A percentile compares a stretch with the other conserved stretches of the same genome.
Conservation (phyloP, 768 basidiomycete species). For the Termitomyces sp. region DNA sequence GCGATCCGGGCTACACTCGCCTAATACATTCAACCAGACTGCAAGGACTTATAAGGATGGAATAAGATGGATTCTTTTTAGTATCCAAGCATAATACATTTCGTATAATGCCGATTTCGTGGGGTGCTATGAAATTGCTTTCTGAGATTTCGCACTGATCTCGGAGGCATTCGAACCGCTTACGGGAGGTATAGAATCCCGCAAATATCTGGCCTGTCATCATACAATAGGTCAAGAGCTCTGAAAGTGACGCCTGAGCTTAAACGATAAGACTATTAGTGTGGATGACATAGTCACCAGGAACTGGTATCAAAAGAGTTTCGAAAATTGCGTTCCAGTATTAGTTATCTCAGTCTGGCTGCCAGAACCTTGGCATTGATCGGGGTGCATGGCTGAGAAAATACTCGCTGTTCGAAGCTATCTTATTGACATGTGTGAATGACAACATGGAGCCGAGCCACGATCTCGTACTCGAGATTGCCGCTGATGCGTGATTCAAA, state of each 20-base stretch:
- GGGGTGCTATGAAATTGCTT: neutral
- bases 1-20: no score
- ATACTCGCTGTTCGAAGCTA: no score
- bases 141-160: neutral
- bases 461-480: neutral
- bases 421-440: neutral
- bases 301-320: neutral
- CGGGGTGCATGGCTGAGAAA: neutral
- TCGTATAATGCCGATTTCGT: neutral
- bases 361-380: neutral
- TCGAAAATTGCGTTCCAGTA: neutral
- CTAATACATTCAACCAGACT: neutral
- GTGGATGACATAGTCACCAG: neutral
- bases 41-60: neutral
- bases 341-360: neutral
- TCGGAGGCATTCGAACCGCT: neutral
- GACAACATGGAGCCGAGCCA: no score
- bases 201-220: neutral
- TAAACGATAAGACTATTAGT: no score
- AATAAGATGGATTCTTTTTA: neutral
- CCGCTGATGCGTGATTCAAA: neutral
- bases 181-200: neutral
- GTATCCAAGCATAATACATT: neutral
- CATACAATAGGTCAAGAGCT: neutral
- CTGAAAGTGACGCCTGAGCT: no score